These are phyloP conservation scores for Globisporangium yorkense DNA, from an alignment of 352 stramenopile species.

Conservation along the genomic window DNA sequence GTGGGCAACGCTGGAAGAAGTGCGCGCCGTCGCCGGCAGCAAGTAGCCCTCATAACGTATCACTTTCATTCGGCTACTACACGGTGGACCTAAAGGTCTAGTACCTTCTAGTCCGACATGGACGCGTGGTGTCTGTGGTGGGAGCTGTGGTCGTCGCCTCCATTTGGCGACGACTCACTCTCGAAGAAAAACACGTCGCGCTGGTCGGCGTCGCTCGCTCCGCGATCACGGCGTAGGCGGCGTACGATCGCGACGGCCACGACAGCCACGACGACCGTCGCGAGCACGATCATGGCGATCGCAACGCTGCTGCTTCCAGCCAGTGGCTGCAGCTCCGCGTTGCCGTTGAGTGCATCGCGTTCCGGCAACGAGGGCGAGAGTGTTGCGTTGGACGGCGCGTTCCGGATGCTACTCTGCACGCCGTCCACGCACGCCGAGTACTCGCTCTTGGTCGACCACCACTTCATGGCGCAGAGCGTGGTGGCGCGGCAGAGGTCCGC, in stretches of 20 bases:
- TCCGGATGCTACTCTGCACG: slow-evolving; percentile 5
- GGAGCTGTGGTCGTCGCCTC: background rate
- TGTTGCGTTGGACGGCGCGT: background rate
- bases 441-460: slow-evolving; percentile 66
- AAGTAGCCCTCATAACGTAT: too few species aligned
- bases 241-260: slow-evolving; percentile 4
- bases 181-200: slow-evolving; percentile 12
- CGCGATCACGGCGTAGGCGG: background rate
- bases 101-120: background rate
- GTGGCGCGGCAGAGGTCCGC: slow-evolving; percentile 38
- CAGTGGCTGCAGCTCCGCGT: background rate
- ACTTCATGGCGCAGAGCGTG: slow-evolving; percentile 64
- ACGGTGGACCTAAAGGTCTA: too few species aligned
- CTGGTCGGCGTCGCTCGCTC: slow-evolving; percentile 1
- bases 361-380: background rate
- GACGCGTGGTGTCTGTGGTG: background rate
- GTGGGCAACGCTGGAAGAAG: too few species aligned
- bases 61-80: too few species aligned
- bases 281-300: slow-evolving; percentile 4
- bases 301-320: background rate
- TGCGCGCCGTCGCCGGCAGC: too few species aligned
- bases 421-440: slow-evolving; percentile 54
- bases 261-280: background rate
- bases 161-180: background rate
- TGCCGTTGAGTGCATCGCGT: background rate